These are phyloP conservation scores for Cyclostephanos tholiformis DNA, from an alignment of 108 stramenopile genomes.

Conservation along the genomic window DNA sequence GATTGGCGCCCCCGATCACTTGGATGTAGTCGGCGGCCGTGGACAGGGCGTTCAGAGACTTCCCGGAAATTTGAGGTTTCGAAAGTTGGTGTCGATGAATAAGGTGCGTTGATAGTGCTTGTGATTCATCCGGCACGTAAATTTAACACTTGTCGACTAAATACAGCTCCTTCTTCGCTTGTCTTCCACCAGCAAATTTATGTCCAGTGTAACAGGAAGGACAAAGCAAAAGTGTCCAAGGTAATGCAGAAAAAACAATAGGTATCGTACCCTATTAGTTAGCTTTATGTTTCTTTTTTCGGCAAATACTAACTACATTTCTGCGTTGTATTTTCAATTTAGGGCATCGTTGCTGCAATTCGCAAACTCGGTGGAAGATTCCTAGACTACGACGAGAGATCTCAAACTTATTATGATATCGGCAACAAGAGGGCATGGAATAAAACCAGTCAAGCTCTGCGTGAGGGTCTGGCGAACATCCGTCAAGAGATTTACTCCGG, in stretches of 20 bases:
- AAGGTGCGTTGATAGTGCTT: constrained; percentile 9
- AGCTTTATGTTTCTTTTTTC: too few species aligned
- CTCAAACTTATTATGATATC: constrained; percentile 63
- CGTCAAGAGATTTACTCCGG: constrained; percentile 27
- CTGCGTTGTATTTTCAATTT: too few species aligned
- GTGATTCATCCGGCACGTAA: neutral
- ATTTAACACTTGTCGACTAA: neutral
- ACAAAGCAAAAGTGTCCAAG: neutral
- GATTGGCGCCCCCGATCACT: neutral
- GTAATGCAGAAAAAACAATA: too few species aligned
- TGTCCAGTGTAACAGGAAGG: neutral
- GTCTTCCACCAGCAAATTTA: neutral
- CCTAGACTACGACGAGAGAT: constrained; percentile 57
- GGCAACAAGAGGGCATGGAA: constrained; percentile 73
- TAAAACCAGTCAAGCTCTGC: constrained; percentile 48
- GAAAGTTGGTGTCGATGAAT: constrained; percentile 13
- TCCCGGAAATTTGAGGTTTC: constrained; percentile 29
- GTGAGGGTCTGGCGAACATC: constrained; percentile 65
- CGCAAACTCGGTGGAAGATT: constrained; percentile 45
- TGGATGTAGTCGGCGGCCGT: constrained; percentile 28
- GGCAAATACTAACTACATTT: too few species aligned
- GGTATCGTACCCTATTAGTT: too few species aligned
- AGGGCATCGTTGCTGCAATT: constrained; percentile 24
- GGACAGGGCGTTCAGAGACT: constrained; percentile 26
- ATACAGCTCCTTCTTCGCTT: neutral